Base-by-base conservation (phyloP, 768 basidiomycete species). In the Cystoderma amianthinum region DNA sequence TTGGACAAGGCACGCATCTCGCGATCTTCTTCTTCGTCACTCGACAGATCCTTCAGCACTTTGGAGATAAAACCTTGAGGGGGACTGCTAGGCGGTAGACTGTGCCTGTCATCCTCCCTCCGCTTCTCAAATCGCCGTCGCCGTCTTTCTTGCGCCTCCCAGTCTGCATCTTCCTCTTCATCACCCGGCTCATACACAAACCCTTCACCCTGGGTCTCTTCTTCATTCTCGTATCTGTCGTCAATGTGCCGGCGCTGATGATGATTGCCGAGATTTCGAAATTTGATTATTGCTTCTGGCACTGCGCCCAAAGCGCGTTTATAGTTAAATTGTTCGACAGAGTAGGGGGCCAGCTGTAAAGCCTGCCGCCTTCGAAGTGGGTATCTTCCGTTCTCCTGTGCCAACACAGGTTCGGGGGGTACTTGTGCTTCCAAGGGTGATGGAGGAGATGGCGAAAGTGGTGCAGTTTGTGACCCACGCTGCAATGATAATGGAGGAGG, bases 241-340 rank as follows among this genome's bases (percentile, higher is more conserved):
- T 49, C 54, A 2, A 48, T 46, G 32, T 53, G 54, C 4, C 49
- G 50, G 43, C 47, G 60, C 18, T 55, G 59, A 25, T 51, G 54
- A 41, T 46, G 45, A 12, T 43, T 41, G 15, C 36, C 52, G 21
- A 66, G 64, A 51, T 66, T 68, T 36, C 52, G 58, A 18, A 68
- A 42, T 42, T 73, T 78, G 34, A 88, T 68, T 32, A 87, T 76
- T 1, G 85, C 85, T 16, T 87, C 86, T 2, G 83, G 85, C 45
- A 69, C 72, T 1, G 54, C 48, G 21, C 64, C 65, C 47, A 87
- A 57, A 38, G 70, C 66, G 11, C 58, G 56, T 42, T 74, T 69
- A 54, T 87, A 87, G 25, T 58, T 30, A 9, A 62, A 32, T 39
- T 72, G 62, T 44, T 87, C 84, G 23, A 69, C 68, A 9, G 64